A percentile compares a stretch with the other conserved stretches of the same genome.
phyloP scores from a whole-genome alignment of 768 basidiomycete genomes.

The Hericium erinaceus region DNA sequence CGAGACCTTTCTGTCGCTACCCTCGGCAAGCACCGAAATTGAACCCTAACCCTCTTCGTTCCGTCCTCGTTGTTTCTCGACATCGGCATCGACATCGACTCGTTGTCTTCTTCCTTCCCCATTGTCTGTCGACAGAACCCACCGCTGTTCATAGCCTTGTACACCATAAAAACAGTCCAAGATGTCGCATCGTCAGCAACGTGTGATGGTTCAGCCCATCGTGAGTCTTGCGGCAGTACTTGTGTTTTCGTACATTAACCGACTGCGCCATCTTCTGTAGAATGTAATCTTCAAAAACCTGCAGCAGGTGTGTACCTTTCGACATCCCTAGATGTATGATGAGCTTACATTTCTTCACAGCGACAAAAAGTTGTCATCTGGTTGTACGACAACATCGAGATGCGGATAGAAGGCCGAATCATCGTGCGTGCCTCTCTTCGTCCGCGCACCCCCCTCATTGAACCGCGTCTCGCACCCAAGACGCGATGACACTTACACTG shows the following conservation, averaged over 20 bases:
- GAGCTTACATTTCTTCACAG: slow-evolving; percentile 27
- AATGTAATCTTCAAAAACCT: slow-evolving; percentile 99
- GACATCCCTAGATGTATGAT: slow-evolving; percentile 7
- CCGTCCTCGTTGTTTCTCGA: neutral
- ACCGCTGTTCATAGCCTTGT: neutral
- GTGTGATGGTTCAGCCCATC: slow-evolving; percentile 99
- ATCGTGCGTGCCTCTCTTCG: slow-evolving; percentile 54
- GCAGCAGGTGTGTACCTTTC: slow-evolving; percentile 50
- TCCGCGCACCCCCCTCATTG: slow-evolving; percentile 27
- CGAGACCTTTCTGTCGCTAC: neutral
- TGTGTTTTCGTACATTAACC: slow-evolving; percentile 6
- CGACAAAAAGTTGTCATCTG: slow-evolving; percentile 83
- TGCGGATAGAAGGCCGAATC: slow-evolving; percentile 93
- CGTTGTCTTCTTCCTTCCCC: neutral
- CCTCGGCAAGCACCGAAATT: slow-evolving; percentile 12
- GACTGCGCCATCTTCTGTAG: slow-evolving; percentile 28
- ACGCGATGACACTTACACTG: slow-evolving; percentile 18
- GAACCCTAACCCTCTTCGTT: slow-evolving; percentile 8
- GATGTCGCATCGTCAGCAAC: slow-evolving; percentile 90
- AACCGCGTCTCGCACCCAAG: slow-evolving; percentile 30
- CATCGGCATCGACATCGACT: slow-evolving; percentile 4
- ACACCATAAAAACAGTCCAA: slow-evolving; percentile 22
- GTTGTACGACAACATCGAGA: slow-evolving; percentile 95
- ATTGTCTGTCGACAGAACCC: neutral
- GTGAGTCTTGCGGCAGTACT: slow-evolving; percentile 39